Evolutionary conservation across 495 filamentous ascomycete genomes (phyloP), one percentile per base, ranked within the genome.

Genomic region (Bathelium albidoporum): DNA sequence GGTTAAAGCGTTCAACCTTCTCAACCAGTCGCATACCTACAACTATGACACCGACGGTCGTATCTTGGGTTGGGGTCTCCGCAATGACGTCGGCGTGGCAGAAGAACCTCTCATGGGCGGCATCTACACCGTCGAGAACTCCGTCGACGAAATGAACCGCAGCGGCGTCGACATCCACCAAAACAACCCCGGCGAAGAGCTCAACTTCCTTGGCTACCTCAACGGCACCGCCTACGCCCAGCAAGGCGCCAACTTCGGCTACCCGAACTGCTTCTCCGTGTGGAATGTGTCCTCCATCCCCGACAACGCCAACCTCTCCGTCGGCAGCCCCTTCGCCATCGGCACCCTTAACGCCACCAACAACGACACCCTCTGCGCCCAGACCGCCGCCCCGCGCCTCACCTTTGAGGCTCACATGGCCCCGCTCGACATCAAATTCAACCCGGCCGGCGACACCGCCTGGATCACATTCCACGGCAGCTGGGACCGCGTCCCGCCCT

Each of bases 101-200:
- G 83, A 85, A 69, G 77, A 86, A 58, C 79, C 82, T 43, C 61
- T 73, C 28, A 77, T 69, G 1, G 79, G 81, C 24, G 78, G 76
- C 32, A 76, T 91, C 65, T 91, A 81, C 76, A 81, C 78, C 7
- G 87, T 91, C 20, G 88, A 91, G 71, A 91, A 91, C 69, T 85
- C 81, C 32, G 85, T 81, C 2, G 87, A 91, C 68, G 60, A 87
- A 7, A 76, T 89, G n/a, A 66, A 60, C 10, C 78, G 87, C 12
- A 68, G 80, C 65, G 79, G 79, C 0, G 63, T 73, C 22, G 85
- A 89, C 64, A 81, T 89, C 39, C 86, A 89, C 67, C 68, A 81
- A 44, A 78, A 89, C 43, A 90, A 90, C 66, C 88, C 88, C 0
- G 86, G 83, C 14, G 88, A 90, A 70, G 86, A 90, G 66, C 72